Percentiles rank a stretch among this genome's conserved stretches.
Conservation (phyloP, 148 eudicot genomes). For the Arctostaphylos glauca region DNA sequence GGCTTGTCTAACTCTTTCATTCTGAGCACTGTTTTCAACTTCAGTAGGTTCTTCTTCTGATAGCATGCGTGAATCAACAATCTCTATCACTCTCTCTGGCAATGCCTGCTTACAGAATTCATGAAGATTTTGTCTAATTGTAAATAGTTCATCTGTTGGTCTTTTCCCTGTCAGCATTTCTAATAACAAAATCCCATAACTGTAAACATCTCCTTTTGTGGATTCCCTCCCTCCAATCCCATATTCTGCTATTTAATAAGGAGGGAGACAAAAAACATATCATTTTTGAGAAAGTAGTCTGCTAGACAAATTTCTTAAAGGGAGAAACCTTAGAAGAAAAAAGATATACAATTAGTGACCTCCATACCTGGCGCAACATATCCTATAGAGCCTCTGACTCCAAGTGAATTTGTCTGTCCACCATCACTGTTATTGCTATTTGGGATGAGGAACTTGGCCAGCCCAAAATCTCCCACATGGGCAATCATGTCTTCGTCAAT, state of each 20-base stretch:
- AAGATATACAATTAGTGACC: background rate
- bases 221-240: background rate
- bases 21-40: background rate
- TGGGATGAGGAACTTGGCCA: slow-evolving; percentile 13
- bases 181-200: background rate
- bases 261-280: background rate
- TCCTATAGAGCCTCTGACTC: background rate
- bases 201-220: background rate
- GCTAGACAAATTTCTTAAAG: background rate
- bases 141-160: background rate
- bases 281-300: background rate
- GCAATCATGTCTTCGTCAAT: slow-evolving; percentile 15
- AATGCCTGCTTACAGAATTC: background rate
- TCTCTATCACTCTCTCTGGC: slow-evolving; percentile 1
- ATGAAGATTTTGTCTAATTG: background rate
- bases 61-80: background rate
- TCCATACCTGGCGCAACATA: slow-evolving; percentile 3
- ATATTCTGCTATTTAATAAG: background rate
- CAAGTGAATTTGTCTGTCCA: slow-evolving; percentile 3
- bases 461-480: slow-evolving; percentile 17
- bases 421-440: background rate
- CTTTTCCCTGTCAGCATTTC: slow-evolving; percentile 1
- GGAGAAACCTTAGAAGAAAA: background rate
- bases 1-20: background rate
- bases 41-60: background rate